Conservation (phyloP, 1,284 basidiomycete species). For the Boletus chippewaensis region DNA sequence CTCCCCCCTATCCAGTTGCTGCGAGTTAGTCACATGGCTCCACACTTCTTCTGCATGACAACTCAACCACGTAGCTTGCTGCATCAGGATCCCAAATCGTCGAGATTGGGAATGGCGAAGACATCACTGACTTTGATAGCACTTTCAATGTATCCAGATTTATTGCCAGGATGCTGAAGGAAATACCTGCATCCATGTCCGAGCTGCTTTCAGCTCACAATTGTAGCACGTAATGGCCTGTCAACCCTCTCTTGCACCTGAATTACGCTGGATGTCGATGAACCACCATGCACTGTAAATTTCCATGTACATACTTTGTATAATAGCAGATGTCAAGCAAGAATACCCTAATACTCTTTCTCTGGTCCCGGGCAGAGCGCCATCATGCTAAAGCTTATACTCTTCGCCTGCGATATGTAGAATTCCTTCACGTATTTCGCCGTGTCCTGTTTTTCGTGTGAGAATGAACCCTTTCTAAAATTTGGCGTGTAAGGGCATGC, state of each 20-base stretch:
- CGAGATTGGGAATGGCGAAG: conserved; percentile 31
- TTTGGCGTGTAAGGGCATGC: conserved; percentile 31
- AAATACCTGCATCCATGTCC: conserved; percentile 29
- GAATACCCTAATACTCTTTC: conserved; percentile 8
- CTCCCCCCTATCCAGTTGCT: conserved; percentile 27
- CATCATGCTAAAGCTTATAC: conserved; percentile 53
- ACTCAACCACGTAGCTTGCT: conserved; percentile 22
- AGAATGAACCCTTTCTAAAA: not conserved
- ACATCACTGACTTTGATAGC: conserved; percentile 30
- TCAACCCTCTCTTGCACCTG: not conserved
- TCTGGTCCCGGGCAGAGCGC: conserved; percentile 34
- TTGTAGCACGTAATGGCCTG: not conserved
- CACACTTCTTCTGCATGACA: not conserved
- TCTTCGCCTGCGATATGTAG: conserved; percentile 53
- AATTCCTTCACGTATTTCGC: conserved; percentile 60
- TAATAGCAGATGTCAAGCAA: not conserved
- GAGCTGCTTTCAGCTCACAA: conserved; percentile 23
- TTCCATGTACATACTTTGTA: conserved; percentile 13
- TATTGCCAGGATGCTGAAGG: conserved; percentile 29
- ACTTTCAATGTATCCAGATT: conserved; percentile 30
- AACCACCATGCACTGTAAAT: not conserved
- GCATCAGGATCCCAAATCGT: conserved; percentile 29
- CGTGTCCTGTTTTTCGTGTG: conserved; percentile 46
- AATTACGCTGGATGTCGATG: not conserved
- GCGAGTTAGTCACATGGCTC: conserved; percentile 20